phyloP scores from a whole-genome alignment of 176 grass and related monocot species.

The Olyra latifolia region DNA sequence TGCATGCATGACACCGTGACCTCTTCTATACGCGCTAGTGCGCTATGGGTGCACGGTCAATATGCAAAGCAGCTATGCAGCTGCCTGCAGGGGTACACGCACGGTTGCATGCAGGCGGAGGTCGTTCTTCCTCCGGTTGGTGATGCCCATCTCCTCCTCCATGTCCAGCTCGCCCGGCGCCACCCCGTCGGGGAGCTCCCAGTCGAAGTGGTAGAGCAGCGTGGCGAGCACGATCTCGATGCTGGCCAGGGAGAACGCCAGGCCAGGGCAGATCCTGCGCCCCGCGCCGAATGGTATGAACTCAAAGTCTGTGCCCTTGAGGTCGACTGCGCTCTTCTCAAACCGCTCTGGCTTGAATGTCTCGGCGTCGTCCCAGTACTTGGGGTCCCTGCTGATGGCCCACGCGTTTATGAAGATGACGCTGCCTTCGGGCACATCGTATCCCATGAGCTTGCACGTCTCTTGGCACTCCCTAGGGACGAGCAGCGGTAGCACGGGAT shows the following conservation, averaged over 20 bases:
- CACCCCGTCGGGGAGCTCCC: background rate
- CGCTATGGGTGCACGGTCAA: no score
- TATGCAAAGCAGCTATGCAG: no score
- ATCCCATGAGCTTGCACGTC: constrained; percentile 19
- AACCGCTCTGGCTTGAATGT: background rate
- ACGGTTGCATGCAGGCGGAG: background rate
- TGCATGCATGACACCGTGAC: no score
- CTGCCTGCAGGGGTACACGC: background rate
- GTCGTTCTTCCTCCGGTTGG: background rate
- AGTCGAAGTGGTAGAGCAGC: constrained; percentile 25
- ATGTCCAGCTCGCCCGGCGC: background rate
- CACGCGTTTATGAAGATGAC: background rate
- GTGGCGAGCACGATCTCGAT: background rate
- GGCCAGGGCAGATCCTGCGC: background rate
- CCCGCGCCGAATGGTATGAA: background rate
- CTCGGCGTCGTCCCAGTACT: background rate
- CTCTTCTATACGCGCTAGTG: no score
- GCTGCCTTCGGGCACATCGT: background rate
- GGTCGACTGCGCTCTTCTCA: background rate
- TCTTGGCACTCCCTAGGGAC: background rate
- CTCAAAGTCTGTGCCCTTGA: background rate
- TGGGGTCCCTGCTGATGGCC: constrained; percentile 25
- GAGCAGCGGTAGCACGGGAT: constrained; percentile 1
- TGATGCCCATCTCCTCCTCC: background rate
- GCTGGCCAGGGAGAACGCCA: background rate